These are phyloP conservation scores for Alternaria triticina DNA, from an alignment of 2,329 filamentous ascomycete species.

Conservation along the genomic window DNA sequence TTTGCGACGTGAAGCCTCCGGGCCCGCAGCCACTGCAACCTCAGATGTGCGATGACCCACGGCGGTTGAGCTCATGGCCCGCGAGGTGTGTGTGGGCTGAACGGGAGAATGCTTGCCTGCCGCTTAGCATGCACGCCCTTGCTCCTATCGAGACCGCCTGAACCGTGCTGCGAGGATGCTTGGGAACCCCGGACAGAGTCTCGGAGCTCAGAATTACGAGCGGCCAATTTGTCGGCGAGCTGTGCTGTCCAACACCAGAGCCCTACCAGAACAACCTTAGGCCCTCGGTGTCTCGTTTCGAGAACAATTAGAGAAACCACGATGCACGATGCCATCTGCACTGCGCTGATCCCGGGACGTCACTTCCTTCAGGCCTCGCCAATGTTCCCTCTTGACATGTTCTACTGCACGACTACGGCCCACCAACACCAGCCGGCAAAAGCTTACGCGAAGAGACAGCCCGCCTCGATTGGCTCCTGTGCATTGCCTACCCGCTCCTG, in stretches of 20 bases:
- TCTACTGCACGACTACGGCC: constrained; percentile 13
- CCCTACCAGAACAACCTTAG: neutral
- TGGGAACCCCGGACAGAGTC: constrained; percentile 2
- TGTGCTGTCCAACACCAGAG: neutral
- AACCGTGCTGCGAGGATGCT: constrained; percentile 25
- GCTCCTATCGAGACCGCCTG: constrained; percentile 24
- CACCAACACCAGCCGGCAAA: constrained; percentile 16
- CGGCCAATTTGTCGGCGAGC: neutral
- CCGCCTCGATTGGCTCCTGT: constrained; percentile 15
- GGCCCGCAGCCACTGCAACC: neutral
- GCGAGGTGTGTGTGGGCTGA: constrained; percentile 7
- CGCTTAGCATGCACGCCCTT: constrained; percentile 26
- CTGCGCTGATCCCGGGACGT: constrained; percentile 21
- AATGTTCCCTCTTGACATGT: constrained; percentile 18
- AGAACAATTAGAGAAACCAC: neutral
- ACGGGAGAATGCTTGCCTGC: constrained; percentile 22
- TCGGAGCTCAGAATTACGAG: neutral
- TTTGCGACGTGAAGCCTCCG: neutral
- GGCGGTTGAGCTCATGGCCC: constrained; percentile 3
- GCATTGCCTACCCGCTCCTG: neutral
- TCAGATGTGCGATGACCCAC: neutral
- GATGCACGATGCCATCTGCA: neutral
- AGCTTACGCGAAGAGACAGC: constrained; percentile 13
- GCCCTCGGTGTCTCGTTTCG: neutral
- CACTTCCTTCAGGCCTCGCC: constrained; percentile 10